A percentile compares a stretch with the other conserved stretches of the same genome.
Evolutionary conservation across 164 flowering plant species (phyloP).

Genomic region (Berberis thunbergii): DNA sequence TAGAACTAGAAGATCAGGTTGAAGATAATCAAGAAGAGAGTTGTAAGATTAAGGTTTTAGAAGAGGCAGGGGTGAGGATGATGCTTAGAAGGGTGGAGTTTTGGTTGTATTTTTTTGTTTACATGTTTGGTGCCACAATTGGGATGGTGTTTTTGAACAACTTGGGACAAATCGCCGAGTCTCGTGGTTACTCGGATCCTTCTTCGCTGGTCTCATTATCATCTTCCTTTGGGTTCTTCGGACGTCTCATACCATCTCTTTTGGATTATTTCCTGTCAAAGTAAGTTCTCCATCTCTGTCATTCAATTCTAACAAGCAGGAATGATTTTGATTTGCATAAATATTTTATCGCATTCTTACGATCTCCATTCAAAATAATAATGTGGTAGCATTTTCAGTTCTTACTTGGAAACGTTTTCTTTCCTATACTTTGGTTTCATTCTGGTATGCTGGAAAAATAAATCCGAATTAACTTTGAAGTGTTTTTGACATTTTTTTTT

Average conservation of each 20-base stretch:
- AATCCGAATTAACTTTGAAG: too few species aligned
- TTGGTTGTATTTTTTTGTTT: constrained; percentile 84
- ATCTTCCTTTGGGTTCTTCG: constrained; percentile 82
- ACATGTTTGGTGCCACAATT: constrained; percentile 67
- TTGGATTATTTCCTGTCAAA: constrained; percentile 42
- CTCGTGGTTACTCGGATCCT: constrained; percentile 48
- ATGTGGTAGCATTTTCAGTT: too few species aligned
- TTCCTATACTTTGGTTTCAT: too few species aligned
- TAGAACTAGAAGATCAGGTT: background rate
- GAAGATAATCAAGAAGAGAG: background rate
- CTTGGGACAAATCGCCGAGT: constrained; percentile 88
- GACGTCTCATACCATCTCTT: constrained; percentile 76
- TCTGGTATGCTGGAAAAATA: too few species aligned
- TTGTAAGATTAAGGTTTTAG: constrained; percentile 17
- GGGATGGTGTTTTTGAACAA: constrained; percentile 81
- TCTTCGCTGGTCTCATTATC: constrained; percentile 71
- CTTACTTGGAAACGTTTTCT: too few species aligned
- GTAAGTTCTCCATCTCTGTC: constrained; percentile 25
- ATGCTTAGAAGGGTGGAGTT: constrained; percentile 69
- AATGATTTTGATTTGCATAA: too few species aligned
- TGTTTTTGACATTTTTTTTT: too few species aligned
- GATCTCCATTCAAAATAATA: too few species aligned
- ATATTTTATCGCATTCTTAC: too few species aligned
- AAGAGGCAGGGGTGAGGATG: constrained; percentile 47
- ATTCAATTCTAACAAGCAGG: background rate